Conservation (phyloP, 805 yeast genomes). For the Helenozyma rhizophorensis region DNA sequence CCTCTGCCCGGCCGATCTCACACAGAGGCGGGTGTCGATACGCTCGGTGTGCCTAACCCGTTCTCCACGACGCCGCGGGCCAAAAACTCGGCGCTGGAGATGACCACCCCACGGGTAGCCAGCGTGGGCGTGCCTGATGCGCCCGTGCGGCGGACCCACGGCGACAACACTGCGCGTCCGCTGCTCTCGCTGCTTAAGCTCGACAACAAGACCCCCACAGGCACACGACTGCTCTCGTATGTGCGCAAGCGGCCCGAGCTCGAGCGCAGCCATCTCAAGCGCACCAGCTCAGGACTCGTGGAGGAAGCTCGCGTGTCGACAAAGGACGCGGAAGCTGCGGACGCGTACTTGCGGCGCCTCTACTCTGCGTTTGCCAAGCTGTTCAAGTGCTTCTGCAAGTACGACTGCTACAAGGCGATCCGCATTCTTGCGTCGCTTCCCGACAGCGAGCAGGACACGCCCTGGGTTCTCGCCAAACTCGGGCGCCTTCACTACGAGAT, state of each 20-base stretch:
- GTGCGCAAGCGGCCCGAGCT: slow-evolving; percentile 7
- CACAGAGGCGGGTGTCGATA: not conserved
- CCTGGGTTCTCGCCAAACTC: slow-evolving; percentile 78
- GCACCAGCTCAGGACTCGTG: slow-evolving; percentile 9
- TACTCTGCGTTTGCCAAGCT: slow-evolving; percentile 56
- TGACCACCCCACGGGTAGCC: slow-evolving; percentile 19
- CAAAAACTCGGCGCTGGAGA: slow-evolving; percentile 6
- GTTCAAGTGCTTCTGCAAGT: slow-evolving; percentile 55
- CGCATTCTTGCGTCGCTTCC: slow-evolving; percentile 64
- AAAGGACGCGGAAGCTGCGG: slow-evolving; percentile 17
- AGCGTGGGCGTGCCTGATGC: slow-evolving; percentile 30
- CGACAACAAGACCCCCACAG: slow-evolving; percentile 12
- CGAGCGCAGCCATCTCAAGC: slow-evolving; percentile 9
- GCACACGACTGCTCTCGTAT: slow-evolving; percentile 8
- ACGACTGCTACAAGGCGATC: slow-evolving; percentile 78
- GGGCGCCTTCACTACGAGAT: slow-evolving; percentile 85
- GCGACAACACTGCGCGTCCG: slow-evolving; percentile 4
- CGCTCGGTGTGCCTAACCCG: slow-evolving; percentile 12
- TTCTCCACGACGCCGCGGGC: slow-evolving; percentile 32
- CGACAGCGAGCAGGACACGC: slow-evolving; percentile 57
- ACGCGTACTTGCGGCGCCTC: slow-evolving; percentile 42
- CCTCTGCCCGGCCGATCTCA: not conserved
- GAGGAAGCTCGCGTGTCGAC: too few relatives aligned
- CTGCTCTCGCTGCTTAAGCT: slow-evolving; percentile 6
- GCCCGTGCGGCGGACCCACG: slow-evolving; percentile 25